phyloP scores from a whole-genome alignment of 306 rosid species.

The Lupinus albus region DNA sequence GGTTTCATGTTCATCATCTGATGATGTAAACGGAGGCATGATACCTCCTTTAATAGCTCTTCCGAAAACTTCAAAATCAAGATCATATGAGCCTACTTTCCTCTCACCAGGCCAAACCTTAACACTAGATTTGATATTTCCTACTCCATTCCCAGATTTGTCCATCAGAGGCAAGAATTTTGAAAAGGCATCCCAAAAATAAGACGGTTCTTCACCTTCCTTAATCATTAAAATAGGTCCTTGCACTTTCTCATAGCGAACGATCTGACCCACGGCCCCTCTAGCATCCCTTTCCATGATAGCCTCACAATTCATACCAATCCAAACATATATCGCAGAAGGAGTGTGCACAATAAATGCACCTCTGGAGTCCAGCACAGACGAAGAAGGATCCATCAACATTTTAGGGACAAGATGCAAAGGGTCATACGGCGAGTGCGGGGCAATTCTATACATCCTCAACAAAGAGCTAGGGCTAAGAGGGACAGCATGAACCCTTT shows the following conservation, averaged over 20 bases:
- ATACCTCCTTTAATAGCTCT: slow-evolving; percentile 88
- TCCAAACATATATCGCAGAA: slow-evolving; percentile 87
- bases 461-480: slow-evolving; percentile 97
- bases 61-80: slow-evolving; percentile 86
- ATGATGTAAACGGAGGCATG: slow-evolving; percentile 90
- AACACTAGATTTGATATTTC: slow-evolving; percentile 43
- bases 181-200: slow-evolving; percentile 82
- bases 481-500: slow-evolving; percentile 95
- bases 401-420: slow-evolving; percentile 97
- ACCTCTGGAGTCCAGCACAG: slow-evolving; percentile 91
- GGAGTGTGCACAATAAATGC: slow-evolving; percentile 83
- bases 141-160: slow-evolving; percentile 51
- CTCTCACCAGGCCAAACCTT: slow-evolving; percentile 60
- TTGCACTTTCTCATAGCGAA: slow-evolving; percentile 89
- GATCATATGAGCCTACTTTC: slow-evolving; percentile 65
- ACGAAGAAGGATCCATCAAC: slow-evolving; percentile 76
- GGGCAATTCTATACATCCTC: slow-evolving; percentile 93
- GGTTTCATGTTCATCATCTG: slow-evolving; percentile 77
- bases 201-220: slow-evolving; percentile 82
- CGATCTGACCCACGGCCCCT: slow-evolving; percentile 95
- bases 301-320: slow-evolving; percentile 77
- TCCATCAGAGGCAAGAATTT: slow-evolving; percentile 84
- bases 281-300: slow-evolving; percentile 97
- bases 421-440: slow-evolving; percentile 96
- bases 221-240: slow-evolving; percentile 64